Conservation (phyloP, 2,329 filamentous ascomycete genomes). For the Botrytis elliptica region DNA sequence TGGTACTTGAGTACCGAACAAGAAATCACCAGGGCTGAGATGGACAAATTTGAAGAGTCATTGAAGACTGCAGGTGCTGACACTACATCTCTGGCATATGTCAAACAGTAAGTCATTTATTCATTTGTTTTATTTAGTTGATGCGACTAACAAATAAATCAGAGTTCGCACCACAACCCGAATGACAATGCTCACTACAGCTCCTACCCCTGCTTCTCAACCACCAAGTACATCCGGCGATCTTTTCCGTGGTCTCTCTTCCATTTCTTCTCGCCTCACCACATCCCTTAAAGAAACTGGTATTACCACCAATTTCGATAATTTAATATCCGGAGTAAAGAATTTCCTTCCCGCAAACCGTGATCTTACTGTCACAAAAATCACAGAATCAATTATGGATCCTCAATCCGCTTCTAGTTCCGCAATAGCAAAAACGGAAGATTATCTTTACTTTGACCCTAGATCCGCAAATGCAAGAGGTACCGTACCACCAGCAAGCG, state of each 20-base stretch:
- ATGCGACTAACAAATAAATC: conserved; percentile 26
- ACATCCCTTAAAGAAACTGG: conserved; percentile 90
- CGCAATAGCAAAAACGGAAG: conserved; percentile 93
- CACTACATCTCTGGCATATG: conserved; percentile 75
- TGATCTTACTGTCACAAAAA: conserved; percentile 94
- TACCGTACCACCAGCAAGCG: conserved; percentile 79
- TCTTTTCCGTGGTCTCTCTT: conserved; percentile 90
- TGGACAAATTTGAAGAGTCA: conserved; percentile 82
- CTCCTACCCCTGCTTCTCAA: conserved; percentile 60
- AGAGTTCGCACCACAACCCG: conserved; percentile 90
- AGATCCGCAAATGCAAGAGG: conserved; percentile 89
- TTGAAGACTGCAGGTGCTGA: conserved; percentile 74
- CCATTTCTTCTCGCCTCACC: conserved; percentile 86
- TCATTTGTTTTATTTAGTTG: neutral
- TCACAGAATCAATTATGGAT: conserved; percentile 98
- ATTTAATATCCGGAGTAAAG: conserved; percentile 91
- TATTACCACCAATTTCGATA: conserved; percentile 86
- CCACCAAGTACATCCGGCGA: conserved; percentile 59
- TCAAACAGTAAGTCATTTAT: conserved; percentile 68
- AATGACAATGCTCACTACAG: conserved; percentile 96
- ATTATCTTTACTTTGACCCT: conserved; percentile 96
- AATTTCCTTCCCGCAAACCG: conserved; percentile 96
- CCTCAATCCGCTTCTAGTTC: conserved; percentile 84
- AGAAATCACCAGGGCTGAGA: conserved; percentile 77
- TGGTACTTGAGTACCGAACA: conserved; percentile 95